Evolutionary conservation across 2,329 filamentous ascomycete species (phyloP).

Genomic region (Verticillium albo-atrum): DNA sequence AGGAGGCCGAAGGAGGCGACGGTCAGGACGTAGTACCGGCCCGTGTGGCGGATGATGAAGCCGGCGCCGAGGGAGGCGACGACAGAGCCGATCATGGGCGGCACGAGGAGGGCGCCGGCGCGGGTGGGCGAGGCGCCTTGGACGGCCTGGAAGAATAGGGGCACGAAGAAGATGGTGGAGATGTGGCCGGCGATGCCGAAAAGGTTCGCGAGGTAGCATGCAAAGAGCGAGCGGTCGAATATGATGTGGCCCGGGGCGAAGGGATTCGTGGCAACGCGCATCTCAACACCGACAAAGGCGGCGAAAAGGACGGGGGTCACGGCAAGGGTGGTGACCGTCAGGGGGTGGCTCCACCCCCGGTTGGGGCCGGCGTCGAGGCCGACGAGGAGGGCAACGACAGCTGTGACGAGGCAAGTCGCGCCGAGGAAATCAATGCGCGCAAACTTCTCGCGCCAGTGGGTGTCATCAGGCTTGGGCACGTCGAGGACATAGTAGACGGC

Average conservation of each 20-base stretch:
- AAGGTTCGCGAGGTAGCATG: conserved; percentile 68
- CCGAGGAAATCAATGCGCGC: conserved; percentile 69
- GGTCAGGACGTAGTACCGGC: conserved; percentile 67
- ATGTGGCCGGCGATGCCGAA: conserved; percentile 58
- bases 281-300: conserved; percentile 66
- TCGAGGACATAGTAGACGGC: conserved; percentile 60
- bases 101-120: conserved; percentile 63
- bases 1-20: conserved; percentile 49
- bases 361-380: conserved; percentile 73
- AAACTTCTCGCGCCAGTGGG: conserved; percentile 63
- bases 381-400: conserved; percentile 61
- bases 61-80: conserved; percentile 61
- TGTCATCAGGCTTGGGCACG: conserved; percentile 52
- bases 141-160: conserved; percentile 73
- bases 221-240: conserved; percentile 60
- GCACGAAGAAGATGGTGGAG: conserved; percentile 66
- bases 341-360: conserved; percentile 56
- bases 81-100: conserved; percentile 59
- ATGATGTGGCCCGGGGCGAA: conserved; percentile 74
- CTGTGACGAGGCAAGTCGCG: conserved; percentile 59
- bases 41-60: conserved; percentile 64
- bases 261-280: conserved; percentile 62
- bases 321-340: conserved; percentile 54
- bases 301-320: conserved; percentile 55
- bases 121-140: conserved; percentile 58